Evolutionary conservation across 306 rosid species (phyloP).

Genomic region (Bauhinia variegata): DNA sequence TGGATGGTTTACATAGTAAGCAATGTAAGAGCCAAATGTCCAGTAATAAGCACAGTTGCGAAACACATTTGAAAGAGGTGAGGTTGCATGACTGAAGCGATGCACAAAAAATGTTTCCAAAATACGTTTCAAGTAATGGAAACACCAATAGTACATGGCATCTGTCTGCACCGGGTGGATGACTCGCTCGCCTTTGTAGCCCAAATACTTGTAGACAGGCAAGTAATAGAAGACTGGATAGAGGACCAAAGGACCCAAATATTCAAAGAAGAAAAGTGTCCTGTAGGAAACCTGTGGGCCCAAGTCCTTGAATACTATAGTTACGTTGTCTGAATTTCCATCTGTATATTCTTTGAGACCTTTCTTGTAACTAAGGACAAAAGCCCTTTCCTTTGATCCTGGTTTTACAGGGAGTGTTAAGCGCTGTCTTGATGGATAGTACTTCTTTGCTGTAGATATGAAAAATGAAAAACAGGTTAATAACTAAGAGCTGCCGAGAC

Average conservation of each 20-base stretch:
- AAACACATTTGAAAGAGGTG: constrained; percentile 89
- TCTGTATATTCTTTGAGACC: constrained; percentile 67
- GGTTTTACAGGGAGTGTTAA: constrained; percentile 79
- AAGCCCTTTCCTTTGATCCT: constrained; percentile 81
- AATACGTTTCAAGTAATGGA: constrained; percentile 92
- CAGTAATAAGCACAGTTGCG: constrained; percentile 97
- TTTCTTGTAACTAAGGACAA: constrained; percentile 75
- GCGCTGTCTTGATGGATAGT: constrained; percentile 85
- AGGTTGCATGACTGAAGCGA: constrained; percentile 97
- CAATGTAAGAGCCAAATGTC: constrained; percentile 79
- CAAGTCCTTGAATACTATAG: constrained; percentile 83
- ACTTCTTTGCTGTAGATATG: constrained; percentile 74
- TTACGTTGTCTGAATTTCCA: constrained; percentile 63
- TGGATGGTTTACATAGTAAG: constrained; percentile 91
- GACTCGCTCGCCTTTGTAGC: constrained; percentile 77
- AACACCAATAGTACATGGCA: constrained; percentile 93
- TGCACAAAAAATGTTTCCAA: constrained; percentile 91
- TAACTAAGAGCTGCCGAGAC: constrained; percentile 26
- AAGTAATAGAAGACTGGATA: constrained; percentile 89
- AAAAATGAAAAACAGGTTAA: constrained; percentile 39
- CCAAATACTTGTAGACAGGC: constrained; percentile 71
- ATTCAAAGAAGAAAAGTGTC: constrained; percentile 85
- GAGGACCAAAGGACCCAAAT: constrained; percentile 90
- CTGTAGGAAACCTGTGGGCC: constrained; percentile 92
- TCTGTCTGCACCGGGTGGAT: constrained; percentile 84